Percentiles rank a stretch among this genome's conserved stretches.
Evolutionary conservation across 1,284 basidiomycete species (phyloP).

Genomic region (Ceratobasidium sp.): DNA sequence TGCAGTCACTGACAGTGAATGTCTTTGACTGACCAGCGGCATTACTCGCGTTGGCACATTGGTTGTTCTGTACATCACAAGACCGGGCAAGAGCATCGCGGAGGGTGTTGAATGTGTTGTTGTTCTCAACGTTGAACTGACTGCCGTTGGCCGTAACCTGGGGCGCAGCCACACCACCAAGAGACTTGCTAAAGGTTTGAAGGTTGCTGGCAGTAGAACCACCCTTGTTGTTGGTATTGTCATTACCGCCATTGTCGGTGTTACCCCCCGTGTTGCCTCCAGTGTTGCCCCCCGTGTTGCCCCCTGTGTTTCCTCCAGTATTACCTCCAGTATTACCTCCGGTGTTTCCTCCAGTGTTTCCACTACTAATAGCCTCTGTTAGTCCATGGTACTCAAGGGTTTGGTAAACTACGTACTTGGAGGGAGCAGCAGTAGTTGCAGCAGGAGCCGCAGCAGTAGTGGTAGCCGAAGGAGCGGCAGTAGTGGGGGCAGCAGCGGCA

Average conservation of each 20-base stretch:
- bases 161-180: slow-evolving; percentile 52
- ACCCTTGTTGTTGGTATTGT: neutral
- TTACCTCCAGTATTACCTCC: neutral
- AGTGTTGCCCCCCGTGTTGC: neutral
- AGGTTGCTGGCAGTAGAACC: slow-evolving; percentile 46
- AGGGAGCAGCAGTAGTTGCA: slow-evolving; percentile 41
- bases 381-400: neutral
- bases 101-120: slow-evolving; percentile 40
- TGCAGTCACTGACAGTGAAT: slow-evolving; percentile 60
- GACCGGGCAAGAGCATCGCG: slow-evolving; percentile 51
- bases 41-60: slow-evolving; percentile 58
- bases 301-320: neutral
- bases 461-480: slow-evolving; percentile 38
- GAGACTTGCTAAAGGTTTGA: slow-evolving; percentile 50
- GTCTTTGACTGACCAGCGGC: slow-evolving; percentile 52
- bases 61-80: slow-evolving; percentile 64
- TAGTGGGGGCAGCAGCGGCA: slow-evolving; percentile 40
- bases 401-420: neutral
- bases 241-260: neutral
- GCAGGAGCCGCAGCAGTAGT: slow-evolving; percentile 40
- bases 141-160: slow-evolving; percentile 49
- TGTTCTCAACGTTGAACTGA: slow-evolving; percentile 46
- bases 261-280: neutral
- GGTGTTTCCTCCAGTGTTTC: neutral
- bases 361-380: neutral